Percentiles rank a stretch among this genome's conserved stretches.
Conservation (phyloP, 2,329 filamentous ascomycete species). For the Falciphora oryzae region DNA sequence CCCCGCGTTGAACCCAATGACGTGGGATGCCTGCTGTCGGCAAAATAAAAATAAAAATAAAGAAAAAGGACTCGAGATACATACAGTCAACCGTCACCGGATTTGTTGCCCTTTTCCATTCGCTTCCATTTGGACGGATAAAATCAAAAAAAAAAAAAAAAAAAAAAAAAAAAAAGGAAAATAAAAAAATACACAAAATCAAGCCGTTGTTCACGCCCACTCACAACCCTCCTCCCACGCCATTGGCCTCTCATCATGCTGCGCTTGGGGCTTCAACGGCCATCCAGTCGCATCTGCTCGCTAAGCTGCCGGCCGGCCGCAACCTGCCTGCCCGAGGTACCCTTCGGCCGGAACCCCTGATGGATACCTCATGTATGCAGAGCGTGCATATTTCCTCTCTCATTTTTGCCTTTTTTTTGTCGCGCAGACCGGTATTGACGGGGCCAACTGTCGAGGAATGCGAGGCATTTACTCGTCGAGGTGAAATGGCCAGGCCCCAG, state of each 20-base stretch:
- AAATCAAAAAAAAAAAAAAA: not conserved
- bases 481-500: not conserved
- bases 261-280: not conserved
- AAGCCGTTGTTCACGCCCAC: not conserved
- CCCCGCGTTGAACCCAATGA: too few species aligned
- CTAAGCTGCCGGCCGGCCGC: not conserved
- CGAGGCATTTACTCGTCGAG: not conserved
- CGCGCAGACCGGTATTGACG: too few species aligned
- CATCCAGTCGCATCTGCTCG: not conserved
- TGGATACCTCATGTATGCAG: not conserved
- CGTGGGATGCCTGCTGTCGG: too few species aligned
- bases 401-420: too few species aligned
- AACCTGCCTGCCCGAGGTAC: not conserved
- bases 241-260: not conserved
- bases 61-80: too few species aligned
- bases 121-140: not conserved
- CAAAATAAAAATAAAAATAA: too few species aligned
- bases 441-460: not conserved
- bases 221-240: not conserved
- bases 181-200: not conserved
- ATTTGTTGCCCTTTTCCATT: too few species aligned
- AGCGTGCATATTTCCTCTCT: not conserved
- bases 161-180: not conserved
- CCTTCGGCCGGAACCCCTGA: not conserved
- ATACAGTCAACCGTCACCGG: too few species aligned